Percentiles rank a stretch among this genome's conserved stretches.
Conservation (phyloP, 2,329 filamentous ascomycete species). For the Calonectria honghensis region DNA sequence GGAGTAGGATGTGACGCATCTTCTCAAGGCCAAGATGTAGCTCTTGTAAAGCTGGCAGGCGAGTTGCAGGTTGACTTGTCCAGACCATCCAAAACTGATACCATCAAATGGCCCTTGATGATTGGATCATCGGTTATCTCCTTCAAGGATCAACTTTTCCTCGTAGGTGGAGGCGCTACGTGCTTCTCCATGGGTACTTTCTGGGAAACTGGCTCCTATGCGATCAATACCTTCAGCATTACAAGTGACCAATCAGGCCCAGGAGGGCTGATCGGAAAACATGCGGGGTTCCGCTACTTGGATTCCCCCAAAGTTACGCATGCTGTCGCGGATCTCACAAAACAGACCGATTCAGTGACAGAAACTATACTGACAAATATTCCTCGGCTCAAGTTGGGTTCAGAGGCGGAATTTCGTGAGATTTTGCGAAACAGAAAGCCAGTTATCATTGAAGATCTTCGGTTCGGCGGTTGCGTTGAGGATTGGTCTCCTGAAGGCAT, state of each 20-base stretch:
- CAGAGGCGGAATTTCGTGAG: slow-evolving; percentile 74
- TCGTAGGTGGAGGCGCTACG: slow-evolving; percentile 88
- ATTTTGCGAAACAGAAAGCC: slow-evolving; percentile 75
- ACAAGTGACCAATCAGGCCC: not conserved
- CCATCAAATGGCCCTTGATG: slow-evolving; percentile 74
- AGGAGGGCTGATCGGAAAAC: not conserved
- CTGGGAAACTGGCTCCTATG: slow-evolving; percentile 81
- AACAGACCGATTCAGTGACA: slow-evolving; percentile 3
- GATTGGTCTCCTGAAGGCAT: slow-evolving; percentile 84
- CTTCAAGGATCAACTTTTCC: slow-evolving; percentile 71
- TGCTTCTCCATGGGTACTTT: slow-evolving; percentile 94
- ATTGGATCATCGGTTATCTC: slow-evolving; percentile 78
- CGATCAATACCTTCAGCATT: slow-evolving; percentile 56
- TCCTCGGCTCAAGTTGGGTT: slow-evolving; percentile 71
- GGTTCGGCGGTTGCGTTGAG: slow-evolving; percentile 80
- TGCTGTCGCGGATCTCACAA: slow-evolving; percentile 31
- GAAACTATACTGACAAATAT: slow-evolving; percentile 61
- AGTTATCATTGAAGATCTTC: slow-evolving; percentile 76
- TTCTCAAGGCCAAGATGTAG: slow-evolving; percentile 56
- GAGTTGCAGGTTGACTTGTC: slow-evolving; percentile 37
- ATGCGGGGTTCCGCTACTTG: slow-evolving; percentile 45
- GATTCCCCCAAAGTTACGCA: slow-evolving; percentile 56
- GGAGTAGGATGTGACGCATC: slow-evolving; percentile 56
- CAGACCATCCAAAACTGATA: slow-evolving; percentile 27
- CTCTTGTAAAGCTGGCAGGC: slow-evolving; percentile 56